These are phyloP conservation scores for Lupinus albus DNA, from an alignment of 306 rosid genomes.

Conservation along the genomic window DNA sequence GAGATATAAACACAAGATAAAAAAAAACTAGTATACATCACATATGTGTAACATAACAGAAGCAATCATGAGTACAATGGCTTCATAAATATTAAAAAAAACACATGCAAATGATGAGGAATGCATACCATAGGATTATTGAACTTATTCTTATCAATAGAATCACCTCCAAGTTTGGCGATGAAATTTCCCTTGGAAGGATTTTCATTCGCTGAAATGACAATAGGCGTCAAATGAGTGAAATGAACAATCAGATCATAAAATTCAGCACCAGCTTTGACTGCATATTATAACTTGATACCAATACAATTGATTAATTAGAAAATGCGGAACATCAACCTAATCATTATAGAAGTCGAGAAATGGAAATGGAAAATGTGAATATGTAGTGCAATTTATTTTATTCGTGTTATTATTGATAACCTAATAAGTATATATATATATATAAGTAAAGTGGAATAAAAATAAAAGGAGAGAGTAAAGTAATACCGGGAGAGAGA, in stretches of 20 bases:
- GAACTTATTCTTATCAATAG: conserved; percentile 58
- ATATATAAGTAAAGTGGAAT: background rate
- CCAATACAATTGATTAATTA: background rate
- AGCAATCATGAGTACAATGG: background rate
- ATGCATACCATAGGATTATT: conserved; percentile 71
- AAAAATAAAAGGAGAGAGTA: background rate
- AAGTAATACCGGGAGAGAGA: conserved; percentile 46
- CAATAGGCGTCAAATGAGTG: background rate
- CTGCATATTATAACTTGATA: background rate
- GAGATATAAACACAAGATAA: background rate
- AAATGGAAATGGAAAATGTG: background rate
- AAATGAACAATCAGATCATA: conserved; percentile 1
- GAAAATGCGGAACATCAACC: background rate
- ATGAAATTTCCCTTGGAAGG: conserved; percentile 59
- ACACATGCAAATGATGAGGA: conserved; percentile 6
- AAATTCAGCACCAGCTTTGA: background rate
- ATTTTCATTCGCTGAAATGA: conserved; percentile 64
- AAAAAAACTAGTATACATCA: background rate
- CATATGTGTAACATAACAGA: background rate
- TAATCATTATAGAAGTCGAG: no score
- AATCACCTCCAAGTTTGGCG: conserved; percentile 72
- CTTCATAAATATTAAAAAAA: background rate
- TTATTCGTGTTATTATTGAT: background rate
- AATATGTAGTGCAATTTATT: background rate
- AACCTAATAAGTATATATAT: background rate